Percentiles rank a stretch among this genome's conserved stretches.
Conservation (phyloP, 371 early-diverging fungal species). For the Mucor mucedo region DNA sequence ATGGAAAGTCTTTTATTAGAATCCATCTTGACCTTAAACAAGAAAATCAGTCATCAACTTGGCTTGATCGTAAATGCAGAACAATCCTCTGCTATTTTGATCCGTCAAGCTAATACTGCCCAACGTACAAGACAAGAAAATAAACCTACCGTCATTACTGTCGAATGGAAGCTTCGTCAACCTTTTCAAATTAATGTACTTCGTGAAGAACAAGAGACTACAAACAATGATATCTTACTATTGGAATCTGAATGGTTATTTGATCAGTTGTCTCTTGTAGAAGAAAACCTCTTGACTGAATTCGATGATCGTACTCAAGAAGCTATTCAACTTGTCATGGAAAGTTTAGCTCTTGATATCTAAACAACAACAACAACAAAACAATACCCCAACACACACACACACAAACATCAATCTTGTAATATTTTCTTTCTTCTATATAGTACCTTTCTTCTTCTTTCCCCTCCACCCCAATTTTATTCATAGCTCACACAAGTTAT, state of each 20-base stretch:
- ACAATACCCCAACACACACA: too few relatives aligned
- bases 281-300: constrained; percentile 22
- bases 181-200: constrained; percentile 35
- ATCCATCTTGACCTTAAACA: constrained; percentile 25
- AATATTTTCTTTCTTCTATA: constrained; percentile 1
- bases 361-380: not conserved
- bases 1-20: constrained; percentile 10
- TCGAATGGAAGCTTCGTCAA: constrained; percentile 37
- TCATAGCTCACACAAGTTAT: too few relatives aligned
- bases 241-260: constrained; percentile 27
- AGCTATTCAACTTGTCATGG: constrained; percentile 24
- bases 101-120: constrained; percentile 27
- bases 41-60: constrained; percentile 38
- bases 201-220: constrained; percentile 16
- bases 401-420: not conserved
- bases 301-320: constrained; percentile 32
- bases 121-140: constrained; percentile 4
- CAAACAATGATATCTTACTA: not conserved
- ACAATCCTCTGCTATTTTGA: constrained; percentile 31
- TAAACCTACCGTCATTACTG: constrained; percentile 17
- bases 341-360: constrained; percentile 24
- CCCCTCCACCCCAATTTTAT: too few relatives aligned
- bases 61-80: constrained; percentile 38
- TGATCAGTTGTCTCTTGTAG: constrained; percentile 20
- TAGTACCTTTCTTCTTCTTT: constrained; percentile 3